Base-by-base conservation (phyloP, 2,329 filamentous ascomycete genomes). In the Penicillium sp. region DNA sequence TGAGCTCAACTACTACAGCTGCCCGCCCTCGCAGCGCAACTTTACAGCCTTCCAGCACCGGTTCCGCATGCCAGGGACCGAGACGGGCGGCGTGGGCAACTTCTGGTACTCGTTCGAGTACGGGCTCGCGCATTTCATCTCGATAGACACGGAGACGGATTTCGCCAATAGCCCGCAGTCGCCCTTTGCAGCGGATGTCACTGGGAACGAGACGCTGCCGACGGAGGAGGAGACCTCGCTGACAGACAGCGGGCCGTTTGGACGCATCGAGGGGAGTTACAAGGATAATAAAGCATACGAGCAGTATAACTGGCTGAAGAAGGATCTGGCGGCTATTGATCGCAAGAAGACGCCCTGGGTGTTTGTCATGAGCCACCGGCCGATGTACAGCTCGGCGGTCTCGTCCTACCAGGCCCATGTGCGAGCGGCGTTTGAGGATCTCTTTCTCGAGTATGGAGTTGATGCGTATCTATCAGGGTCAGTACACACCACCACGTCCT, bases 21-120 rank as follows among this genome's bases (percentile, higher is more conserved):
- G 83, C 66, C 83, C 82, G 7, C 79, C 79, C 1, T 83, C 82
- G 1, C 83, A 85, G 67, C 75, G 79, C 57, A 84, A 83, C 72
- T 83, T 81, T 72, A 84, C 82, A n/a, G 77, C 81, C 6, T 84
- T 75, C 70, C 80, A 83, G 66, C 73, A 84, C 70, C 81, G 82
- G 49, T 85, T 84, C 76, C 78, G 78, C 56, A 84, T 84, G 80
- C 81, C 82, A 1, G 83, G 83, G 26, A 63, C 67, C 1, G 81
- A 84, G 65, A 76, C 75, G 9, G 79, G 79, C 4, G 83, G 83
- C 38, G 80, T 83, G 9, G 75, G 80, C 56, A 84, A 84, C 76
- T 82, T 84, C 67, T 84, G 83, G 83, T 84, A 85, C 72, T 83
- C 80, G 1, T 85, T 84, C 66, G 82, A 85, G 73, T 84, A 84